These are phyloP conservation scores for Didymella pomorum DNA, from an alignment of 2,329 filamentous ascomycete species.

Conservation along the genomic window DNA sequence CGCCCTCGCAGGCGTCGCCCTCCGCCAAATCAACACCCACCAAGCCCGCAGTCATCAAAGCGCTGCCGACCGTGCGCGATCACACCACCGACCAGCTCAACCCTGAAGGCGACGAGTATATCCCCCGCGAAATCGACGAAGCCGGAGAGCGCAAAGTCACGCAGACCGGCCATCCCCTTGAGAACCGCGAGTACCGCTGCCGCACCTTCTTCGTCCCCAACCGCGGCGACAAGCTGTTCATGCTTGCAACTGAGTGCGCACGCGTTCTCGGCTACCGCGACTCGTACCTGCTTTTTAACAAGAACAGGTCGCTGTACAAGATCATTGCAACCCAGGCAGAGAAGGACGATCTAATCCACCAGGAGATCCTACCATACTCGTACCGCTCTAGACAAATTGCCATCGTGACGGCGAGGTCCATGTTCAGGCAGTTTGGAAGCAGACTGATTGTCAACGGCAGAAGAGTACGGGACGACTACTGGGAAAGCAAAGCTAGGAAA, in stretches of 20 bases:
- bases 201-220: slow-evolving; percentile 92
- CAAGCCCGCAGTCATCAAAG: slow-evolving; percentile 84
- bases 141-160: slow-evolving; percentile 94
- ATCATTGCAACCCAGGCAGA: slow-evolving; percentile 96
- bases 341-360: slow-evolving; percentile 93
- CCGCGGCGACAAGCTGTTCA: slow-evolving; percentile 92
- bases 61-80: slow-evolving; percentile 91
- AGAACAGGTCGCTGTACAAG: slow-evolving; percentile 95
- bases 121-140: slow-evolving; percentile 91
- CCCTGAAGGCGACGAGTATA: slow-evolving; percentile 88
- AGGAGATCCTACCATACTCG: slow-evolving; percentile 96
- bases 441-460: slow-evolving; percentile 89
- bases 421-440: slow-evolving; percentile 98
- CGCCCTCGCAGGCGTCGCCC: slow-evolving; percentile 68
- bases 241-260: slow-evolving; percentile 97
- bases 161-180: slow-evolving; percentile 79
- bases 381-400: slow-evolving; percentile 98
- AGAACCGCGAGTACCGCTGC: slow-evolving; percentile 87
- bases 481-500: slow-evolving; percentile 96
- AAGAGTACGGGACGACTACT: slow-evolving; percentile 95
- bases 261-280: slow-evolving; percentile 93
- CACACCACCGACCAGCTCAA: slow-evolving; percentile 97
- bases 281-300: slow-evolving; percentile 98
- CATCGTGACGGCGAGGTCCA: slow-evolving; percentile 95
- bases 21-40: slow-evolving; percentile 77